phyloP scores from a whole-genome alignment of 2,329 filamentous ascomycete species.

The Ophiostoma sp. region DNA sequence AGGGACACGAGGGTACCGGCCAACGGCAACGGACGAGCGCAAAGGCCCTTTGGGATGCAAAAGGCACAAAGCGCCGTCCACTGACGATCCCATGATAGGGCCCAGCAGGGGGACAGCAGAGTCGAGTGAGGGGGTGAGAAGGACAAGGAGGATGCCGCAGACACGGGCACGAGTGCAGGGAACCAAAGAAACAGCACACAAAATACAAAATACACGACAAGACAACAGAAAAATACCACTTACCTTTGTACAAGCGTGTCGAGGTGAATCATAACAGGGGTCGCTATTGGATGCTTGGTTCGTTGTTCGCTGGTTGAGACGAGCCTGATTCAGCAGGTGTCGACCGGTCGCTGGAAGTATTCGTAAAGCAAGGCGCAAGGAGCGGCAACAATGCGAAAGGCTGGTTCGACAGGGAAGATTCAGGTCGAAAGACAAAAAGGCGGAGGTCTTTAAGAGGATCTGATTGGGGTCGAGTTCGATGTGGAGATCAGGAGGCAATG shows the following conservation, averaged over 20 bases:
- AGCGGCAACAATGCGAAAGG: not conserved
- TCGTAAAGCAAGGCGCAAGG: not conserved
- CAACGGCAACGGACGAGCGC: not conserved
- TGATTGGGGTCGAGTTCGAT: slow-evolving; percentile 9
- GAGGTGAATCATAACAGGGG: slow-evolving; percentile 11
- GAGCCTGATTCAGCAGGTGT: not conserved
- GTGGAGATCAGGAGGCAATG: slow-evolving; percentile 19
- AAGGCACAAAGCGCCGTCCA: not conserved
- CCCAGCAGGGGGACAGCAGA: not conserved
- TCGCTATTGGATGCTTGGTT: not conserved
- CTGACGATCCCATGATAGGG: slow-evolving; percentile 6
- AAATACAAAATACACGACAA: not conserved
- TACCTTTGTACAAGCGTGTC: not conserved
- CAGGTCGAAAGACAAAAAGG: not conserved
- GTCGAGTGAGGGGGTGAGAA: not conserved
- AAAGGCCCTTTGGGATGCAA: not conserved
- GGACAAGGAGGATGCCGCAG: not conserved
- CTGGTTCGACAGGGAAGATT: not conserved
- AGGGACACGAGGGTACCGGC: not conserved
- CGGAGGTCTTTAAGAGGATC: not conserved
- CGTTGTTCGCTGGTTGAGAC: not conserved
- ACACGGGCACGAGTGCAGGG: not conserved
- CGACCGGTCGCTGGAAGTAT: not conserved
- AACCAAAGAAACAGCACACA: not conserved
- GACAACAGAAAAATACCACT: not conserved